phyloP scores from a whole-genome alignment of 2,329 filamentous ascomycete genomes.

The Diaporthe citriasiana region DNA sequence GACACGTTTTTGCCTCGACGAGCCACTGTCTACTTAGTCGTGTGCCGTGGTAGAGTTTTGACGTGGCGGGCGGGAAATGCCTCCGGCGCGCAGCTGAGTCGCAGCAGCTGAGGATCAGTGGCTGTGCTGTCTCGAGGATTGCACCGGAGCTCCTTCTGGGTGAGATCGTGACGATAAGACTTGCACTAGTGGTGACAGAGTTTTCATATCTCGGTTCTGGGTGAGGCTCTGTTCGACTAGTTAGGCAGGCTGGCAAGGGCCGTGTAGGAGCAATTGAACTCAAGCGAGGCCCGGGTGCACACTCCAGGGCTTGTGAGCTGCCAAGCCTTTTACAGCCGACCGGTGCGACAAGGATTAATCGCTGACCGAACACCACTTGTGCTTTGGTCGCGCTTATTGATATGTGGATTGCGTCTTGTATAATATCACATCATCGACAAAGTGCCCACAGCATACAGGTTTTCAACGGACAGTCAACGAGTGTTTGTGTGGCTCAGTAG shows the following conservation, averaged over 20 bases:
- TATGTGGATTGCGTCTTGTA: neutral
- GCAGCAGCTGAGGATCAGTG: constrained; percentile 12
- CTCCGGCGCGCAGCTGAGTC: constrained; percentile 12
- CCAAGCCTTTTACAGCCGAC: constrained; percentile 24
- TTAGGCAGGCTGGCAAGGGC: neutral
- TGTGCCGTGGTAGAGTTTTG: neutral
- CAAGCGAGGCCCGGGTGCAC: neutral
- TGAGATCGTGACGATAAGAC: constrained; percentile 25
- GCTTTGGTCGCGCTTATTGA: neutral
- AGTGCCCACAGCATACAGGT: neutral
- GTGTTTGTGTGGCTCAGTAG: neutral
- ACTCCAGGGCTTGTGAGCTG: constrained; percentile 19
- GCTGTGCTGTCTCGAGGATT: constrained; percentile 12
- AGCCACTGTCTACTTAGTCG: neutral
- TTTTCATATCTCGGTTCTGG: neutral
- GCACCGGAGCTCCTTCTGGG: neutral
- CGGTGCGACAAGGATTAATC: neutral
- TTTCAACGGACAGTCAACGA: neutral
- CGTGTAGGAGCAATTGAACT: neutral
- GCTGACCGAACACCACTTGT: neutral
- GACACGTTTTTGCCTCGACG: neutral
- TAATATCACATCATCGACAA: constrained; percentile 2
- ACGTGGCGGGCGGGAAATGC: constrained; percentile 1
- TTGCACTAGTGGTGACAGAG: constrained; percentile 6
- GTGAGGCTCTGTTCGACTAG: constrained; percentile 3